Conservation (phyloP, 495 filamentous ascomycete genomes). For the Pyrenula aspistea region DNA sequence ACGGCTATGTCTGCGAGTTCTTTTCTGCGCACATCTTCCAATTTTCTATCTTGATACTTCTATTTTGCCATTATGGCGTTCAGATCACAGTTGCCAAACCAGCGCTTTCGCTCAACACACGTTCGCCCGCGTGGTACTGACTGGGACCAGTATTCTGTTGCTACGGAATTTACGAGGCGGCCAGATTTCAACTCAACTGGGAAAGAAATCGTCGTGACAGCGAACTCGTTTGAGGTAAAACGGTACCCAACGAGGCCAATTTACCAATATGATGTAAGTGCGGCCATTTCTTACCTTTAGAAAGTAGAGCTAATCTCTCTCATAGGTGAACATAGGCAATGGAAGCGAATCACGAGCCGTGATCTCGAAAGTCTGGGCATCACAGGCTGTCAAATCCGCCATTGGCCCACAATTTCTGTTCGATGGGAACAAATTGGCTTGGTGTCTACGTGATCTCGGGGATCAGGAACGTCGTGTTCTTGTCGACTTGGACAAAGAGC, state of each 20-base stretch:
- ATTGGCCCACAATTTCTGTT: slow-evolving; percentile 50
- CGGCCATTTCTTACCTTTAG: neutral
- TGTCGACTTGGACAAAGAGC: slow-evolving; percentile 57
- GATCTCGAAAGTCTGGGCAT: slow-evolving; percentile 64
- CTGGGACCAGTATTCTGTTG: slow-evolving; percentile 13
- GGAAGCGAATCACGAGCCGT: slow-evolving; percentile 49
- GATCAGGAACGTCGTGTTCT: slow-evolving; percentile 3
- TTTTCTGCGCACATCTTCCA: slow-evolving; percentile 2
- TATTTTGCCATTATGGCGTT: neutral
- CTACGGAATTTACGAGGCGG: slow-evolving; percentile 22
- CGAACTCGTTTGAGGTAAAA: slow-evolving; percentile 67
- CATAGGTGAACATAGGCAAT: slow-evolving; percentile 48
- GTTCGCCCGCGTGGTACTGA: neutral
- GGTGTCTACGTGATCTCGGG: slow-evolving; percentile 35
- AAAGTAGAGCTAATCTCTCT: neutral
- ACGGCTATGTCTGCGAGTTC: slow-evolving; percentile 4
- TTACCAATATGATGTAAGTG: slow-evolving; percentile 79
- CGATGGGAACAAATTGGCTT: slow-evolving; percentile 69
- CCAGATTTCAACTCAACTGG: slow-evolving; percentile 46
- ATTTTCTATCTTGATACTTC: neutral
- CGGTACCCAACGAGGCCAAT: slow-evolving; percentile 40
- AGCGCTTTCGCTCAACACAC: neutral
- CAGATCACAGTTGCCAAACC: neutral
- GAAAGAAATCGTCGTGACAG: slow-evolving; percentile 37
- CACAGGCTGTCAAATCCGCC: slow-evolving; percentile 36